phyloP scores from a whole-genome alignment of 164 flowering plant species.

The Amborella trichopoda region DNA sequence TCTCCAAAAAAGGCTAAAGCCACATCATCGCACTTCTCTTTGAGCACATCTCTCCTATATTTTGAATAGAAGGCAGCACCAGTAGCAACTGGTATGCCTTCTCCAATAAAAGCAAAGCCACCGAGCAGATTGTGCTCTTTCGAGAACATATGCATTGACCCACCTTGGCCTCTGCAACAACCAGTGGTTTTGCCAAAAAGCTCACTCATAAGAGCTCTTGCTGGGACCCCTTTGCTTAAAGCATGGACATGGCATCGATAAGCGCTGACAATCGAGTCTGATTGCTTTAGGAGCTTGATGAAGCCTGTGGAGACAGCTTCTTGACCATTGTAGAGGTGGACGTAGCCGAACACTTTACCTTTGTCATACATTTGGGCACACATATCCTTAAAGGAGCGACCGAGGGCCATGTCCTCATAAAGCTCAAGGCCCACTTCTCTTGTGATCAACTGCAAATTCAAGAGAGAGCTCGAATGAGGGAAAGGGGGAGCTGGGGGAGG shows the following conservation, averaged over 20 bases:
- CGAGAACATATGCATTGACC: slow-evolving; percentile 98
- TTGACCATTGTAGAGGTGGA: slow-evolving; percentile 89
- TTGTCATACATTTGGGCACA: slow-evolving; percentile 97
- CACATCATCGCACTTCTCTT: slow-evolving; percentile 62
- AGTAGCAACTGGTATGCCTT: slow-evolving; percentile 90
- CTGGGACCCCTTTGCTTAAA: slow-evolving; percentile 76
- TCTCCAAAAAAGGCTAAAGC: slow-evolving; percentile 88
- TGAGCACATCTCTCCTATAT: slow-evolving; percentile 71
- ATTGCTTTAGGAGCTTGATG: slow-evolving; percentile 66
- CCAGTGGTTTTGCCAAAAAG: slow-evolving; percentile 88
- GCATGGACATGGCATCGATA: slow-evolving; percentile 96
- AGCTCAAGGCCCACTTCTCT: slow-evolving; percentile 68
- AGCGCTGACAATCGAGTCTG: slow-evolving; percentile 67
- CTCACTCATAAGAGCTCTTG: slow-evolving; percentile 86
- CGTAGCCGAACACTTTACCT: slow-evolving; percentile 95
- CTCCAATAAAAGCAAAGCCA: slow-evolving; percentile 96
- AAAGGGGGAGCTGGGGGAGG: too few species aligned
- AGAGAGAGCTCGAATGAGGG: too few species aligned
- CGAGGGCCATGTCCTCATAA: slow-evolving; percentile 75
- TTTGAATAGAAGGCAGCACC: slow-evolving; percentile 84
- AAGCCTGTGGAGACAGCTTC: slow-evolving; percentile 93
- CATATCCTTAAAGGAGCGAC: slow-evolving; percentile 88
- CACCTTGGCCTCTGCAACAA: slow-evolving; percentile 93
- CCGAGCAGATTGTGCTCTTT: slow-evolving; percentile 83
- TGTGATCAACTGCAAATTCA: slow-evolving; percentile 73